These are phyloP conservation scores for Schizothecium vesticola DNA, from an alignment of 495 filamentous ascomycete species.

Conservation along the genomic window DNA sequence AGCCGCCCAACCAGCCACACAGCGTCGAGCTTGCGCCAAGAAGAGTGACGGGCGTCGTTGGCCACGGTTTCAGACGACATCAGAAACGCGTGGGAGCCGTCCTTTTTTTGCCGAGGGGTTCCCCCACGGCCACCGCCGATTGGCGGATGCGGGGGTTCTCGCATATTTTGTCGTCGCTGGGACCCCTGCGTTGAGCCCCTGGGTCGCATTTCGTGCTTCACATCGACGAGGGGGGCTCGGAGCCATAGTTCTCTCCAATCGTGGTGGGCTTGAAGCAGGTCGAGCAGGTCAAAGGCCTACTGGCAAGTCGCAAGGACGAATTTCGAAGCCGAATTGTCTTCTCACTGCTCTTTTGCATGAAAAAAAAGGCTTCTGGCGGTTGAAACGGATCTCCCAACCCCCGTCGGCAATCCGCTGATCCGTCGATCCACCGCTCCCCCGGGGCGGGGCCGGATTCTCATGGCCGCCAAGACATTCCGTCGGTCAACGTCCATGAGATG, in stretches of 20 bases:
- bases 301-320: background rate
- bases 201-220: background rate
- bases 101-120: slow-evolving; percentile 6
- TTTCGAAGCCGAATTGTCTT: background rate
- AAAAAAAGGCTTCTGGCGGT: background rate
- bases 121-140: background rate
- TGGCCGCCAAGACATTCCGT: background rate
- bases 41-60: background rate
- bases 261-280: background rate
- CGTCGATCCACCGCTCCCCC: background rate
- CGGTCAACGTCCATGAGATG: background rate
- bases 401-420: background rate
- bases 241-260: background rate
- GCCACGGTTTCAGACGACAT: slow-evolving; percentile 3
- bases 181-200: background rate
- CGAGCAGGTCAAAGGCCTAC: background rate
- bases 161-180: background rate
- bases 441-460: background rate
- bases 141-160: background rate
- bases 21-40: background rate
- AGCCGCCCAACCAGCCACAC: slow-evolving; percentile 7
- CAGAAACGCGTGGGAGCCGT: background rate
- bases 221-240: background rate
- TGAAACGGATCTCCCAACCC: background rate
- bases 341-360: background rate